Percentiles rank a stretch among this genome's conserved stretches.
phyloP scores from a whole-genome alignment of 768 basidiomycete species.

The Trametes sanguinea region DNA sequence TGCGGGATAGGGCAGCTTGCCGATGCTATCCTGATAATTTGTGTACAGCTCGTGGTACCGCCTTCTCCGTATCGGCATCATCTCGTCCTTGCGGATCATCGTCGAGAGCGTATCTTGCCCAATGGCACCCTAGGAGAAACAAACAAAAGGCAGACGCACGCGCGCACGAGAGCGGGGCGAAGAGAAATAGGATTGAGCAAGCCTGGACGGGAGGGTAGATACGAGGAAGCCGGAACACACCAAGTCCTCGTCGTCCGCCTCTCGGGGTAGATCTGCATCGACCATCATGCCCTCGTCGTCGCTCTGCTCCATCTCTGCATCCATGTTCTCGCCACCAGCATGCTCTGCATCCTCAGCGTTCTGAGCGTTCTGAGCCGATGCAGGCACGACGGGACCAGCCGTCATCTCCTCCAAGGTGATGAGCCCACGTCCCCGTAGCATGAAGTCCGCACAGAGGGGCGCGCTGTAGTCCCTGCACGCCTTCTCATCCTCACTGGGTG shows the following conservation, averaged over 20 bases:
- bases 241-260: slow-evolving; percentile 18
- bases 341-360: slow-evolving; percentile 2
- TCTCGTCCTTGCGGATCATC: slow-evolving; percentile 77
- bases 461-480: slow-evolving; percentile 49
- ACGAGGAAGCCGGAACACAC: slow-evolving; percentile 18
- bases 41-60: slow-evolving; percentile 51
- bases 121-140: slow-evolving; percentile 54
- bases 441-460: slow-evolving; percentile 56
- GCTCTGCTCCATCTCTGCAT: slow-evolving; percentile 7
- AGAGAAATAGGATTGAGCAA: not conserved
- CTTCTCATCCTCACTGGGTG: slow-evolving; percentile 51
- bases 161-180: not conserved
- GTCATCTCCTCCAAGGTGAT: slow-evolving; percentile 3
- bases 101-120: slow-evolving; percentile 70
- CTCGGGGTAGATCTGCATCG: not conserved
- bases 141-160: no score
- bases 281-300: slow-evolving; percentile 4
- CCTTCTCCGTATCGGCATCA: slow-evolving; percentile 56
- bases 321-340: not conserved
- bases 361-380: not conserved
- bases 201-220: slow-evolving; percentile 3
- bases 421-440: slow-evolving; percentile 8
- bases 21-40: slow-evolving; percentile 41
- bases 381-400: slow-evolving; percentile 4
- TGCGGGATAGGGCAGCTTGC: slow-evolving; percentile 58